phyloP scores from a whole-genome alignment of 306 rosid genomes.

The Prunus mume region DNA sequence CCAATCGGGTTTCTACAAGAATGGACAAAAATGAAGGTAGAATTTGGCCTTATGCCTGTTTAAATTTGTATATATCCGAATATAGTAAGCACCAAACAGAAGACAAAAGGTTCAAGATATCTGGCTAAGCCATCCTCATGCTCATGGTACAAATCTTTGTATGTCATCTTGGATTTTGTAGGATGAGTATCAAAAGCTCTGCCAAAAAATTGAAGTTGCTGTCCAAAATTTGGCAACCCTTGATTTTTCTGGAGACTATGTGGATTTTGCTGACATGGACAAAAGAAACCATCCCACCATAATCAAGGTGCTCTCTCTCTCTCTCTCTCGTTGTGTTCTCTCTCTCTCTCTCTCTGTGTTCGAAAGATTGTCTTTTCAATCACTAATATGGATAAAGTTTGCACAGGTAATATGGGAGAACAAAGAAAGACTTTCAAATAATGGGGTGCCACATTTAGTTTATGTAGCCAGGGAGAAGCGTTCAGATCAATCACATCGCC shows the following conservation, averaged over 20 bases:
- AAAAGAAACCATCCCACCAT: slow-evolving; percentile 44
- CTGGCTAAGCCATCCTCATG: too few relatives aligned
- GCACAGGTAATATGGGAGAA: slow-evolving; percentile 58
- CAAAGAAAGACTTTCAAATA: slow-evolving; percentile 21
- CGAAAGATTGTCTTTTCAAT: background rate
- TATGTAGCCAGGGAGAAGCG: slow-evolving; percentile 69
- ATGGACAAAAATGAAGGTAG: slow-evolving; percentile 42
- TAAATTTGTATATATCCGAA: background rate
- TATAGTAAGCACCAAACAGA: too few relatives aligned
- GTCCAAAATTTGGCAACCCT: background rate
- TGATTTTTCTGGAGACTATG: slow-evolving; percentile 26
- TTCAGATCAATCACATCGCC: slow-evolving; percentile 49
- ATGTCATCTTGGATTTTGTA: background rate
- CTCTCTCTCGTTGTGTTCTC: too few relatives aligned
- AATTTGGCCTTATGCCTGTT: background rate
- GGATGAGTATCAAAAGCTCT: slow-evolving; percentile 23
- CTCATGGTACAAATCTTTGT: too few relatives aligned
- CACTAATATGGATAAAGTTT: background rate
- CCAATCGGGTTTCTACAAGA: slow-evolving; percentile 33
- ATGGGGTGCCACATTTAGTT: slow-evolving; percentile 56
- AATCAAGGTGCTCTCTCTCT: slow-evolving; percentile 36
- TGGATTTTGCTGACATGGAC: slow-evolving; percentile 35
- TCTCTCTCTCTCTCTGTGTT: background rate
- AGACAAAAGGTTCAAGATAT: too few relatives aligned
- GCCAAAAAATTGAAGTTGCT: slow-evolving; percentile 10